Evolutionary conservation across 2,329 filamentous ascomycete species (phyloP).

Genomic region (Neonectria ditissima): DNA sequence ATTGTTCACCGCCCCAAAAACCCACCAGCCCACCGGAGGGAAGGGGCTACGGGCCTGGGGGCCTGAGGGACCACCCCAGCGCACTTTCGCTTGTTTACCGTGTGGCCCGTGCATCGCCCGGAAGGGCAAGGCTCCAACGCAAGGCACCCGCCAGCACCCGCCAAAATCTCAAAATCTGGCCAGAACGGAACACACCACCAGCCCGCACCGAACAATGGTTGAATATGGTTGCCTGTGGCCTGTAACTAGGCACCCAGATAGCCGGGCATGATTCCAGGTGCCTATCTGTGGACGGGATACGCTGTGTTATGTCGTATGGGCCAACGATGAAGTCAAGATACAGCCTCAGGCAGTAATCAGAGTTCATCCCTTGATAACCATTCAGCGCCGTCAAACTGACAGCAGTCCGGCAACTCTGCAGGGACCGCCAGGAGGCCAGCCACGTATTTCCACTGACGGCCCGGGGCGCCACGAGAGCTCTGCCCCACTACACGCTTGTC

Average conservation of each 20-base stretch:
- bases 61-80: slow-evolving; percentile 8
- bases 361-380: background rate
- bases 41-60: slow-evolving; percentile 15
- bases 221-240: background rate
- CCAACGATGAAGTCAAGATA: background rate
- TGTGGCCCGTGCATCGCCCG: slow-evolving; percentile 45
- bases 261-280: background rate
- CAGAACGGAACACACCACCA: slow-evolving; percentile 25
- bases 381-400: background rate
- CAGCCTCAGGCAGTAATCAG: background rate
- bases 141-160: slow-evolving; percentile 30
- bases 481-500: slow-evolving; percentile 24
- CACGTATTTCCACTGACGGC: slow-evolving; percentile 38
- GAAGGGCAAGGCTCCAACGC: slow-evolving; percentile 46
- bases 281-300: background rate
- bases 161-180: slow-evolving; percentile 38
- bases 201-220: background rate
- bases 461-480: slow-evolving; percentile 29
- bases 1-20: slow-evolving; percentile 50
- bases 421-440: slow-evolving; percentile 32
- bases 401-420: background rate
- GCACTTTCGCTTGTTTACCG: slow-evolving; percentile 52
- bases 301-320: background rate
- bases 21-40: slow-evolving; percentile 18
- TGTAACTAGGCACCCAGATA: background rate